Evolutionary conservation across 768 basidiomycete species (phyloP), one percentile per base, ranked within the genome.

Genomic region (Tulasnella sp.): DNA sequence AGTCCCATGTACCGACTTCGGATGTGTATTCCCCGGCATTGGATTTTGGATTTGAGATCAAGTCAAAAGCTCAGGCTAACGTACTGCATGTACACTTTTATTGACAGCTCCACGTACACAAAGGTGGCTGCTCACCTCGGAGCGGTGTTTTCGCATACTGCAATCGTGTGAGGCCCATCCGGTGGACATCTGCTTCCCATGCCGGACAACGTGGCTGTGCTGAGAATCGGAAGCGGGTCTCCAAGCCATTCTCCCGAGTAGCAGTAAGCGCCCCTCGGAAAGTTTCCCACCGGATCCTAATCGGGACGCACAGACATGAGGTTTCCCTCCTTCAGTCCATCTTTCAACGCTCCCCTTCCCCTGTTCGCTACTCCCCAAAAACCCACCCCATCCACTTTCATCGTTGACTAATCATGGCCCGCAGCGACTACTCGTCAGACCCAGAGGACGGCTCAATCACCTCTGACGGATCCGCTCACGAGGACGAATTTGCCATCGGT

Each of bases 391-490:
- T 29, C 61, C 61, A 16, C 61, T 5, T 20, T 35, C 61, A 67
- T 35, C 61, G 1, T 35, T 67, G 35, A 67, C 42, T 16, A 46
- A 9, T 16, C 13, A 76, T 76, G 75, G 32, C 75, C 61, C 75
- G 75, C 55, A 76, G 75, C 57, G 48, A 37, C 67, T 26, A 67
- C 26, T 74, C 71, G 16, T 73, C 71, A 26, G 73, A 78, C 37
- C 51, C 71, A 18, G 72, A 78, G 11, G 78, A 74, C 42, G 78
- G 78, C 18, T 74, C 48, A n/a, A 74, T 74, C 55, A 78, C 71
- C 78, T 55, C 72, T 16, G 73, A 74, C 32, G 70, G 77, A 7
- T 48, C 32, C 26, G n/a, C 20, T 67, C 79, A 74, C 26, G 44
- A 73, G 26, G 61, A 37, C 57, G 39, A 61, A 40, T n/a, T 42